Evolutionary conservation across 2,329 filamentous ascomycete species (phyloP).

Genomic region (Pseudocercospora musae): DNA sequence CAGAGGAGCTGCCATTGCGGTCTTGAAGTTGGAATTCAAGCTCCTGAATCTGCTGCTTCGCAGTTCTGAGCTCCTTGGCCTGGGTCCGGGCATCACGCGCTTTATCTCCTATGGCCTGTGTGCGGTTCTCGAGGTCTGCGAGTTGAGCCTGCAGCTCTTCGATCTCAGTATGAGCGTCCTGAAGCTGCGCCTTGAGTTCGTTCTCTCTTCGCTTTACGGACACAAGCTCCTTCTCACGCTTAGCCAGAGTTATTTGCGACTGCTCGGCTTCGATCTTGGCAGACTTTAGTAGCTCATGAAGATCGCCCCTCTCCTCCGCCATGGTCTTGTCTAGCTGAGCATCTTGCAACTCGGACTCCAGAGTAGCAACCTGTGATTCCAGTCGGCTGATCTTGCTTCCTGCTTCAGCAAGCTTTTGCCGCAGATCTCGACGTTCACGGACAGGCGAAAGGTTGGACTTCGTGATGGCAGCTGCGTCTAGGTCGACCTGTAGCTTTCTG

Average conservation of each 20-base stretch:
- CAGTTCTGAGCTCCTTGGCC: conserved; percentile 32
- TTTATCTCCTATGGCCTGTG: conserved; percentile 26
- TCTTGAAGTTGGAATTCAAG: conserved; percentile 48
- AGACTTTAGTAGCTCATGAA: conserved; percentile 60
- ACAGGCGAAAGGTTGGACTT: conserved; percentile 31
- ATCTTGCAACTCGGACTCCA: conserved; percentile 57
- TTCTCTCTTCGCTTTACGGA: conserved; percentile 55
- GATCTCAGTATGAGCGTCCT: conserved; percentile 48
- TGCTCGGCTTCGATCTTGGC: conserved; percentile 53
- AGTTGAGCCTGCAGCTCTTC: conserved; percentile 57
- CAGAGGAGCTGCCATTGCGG: conserved; percentile 36
- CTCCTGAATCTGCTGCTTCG: conserved; percentile 34
- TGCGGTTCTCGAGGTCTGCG: conserved; percentile 38
- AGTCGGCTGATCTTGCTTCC: conserved; percentile 40
- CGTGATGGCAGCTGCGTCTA: conserved; percentile 30
- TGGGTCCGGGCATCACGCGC: conserved; percentile 41
- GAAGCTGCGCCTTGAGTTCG: conserved; percentile 64
- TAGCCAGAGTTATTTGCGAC: conserved; percentile 68
- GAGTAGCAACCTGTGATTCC: conserved; percentile 54
- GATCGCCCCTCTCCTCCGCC: conserved; percentile 56
- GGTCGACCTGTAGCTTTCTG: conserved; percentile 36
- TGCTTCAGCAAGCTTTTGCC: conserved; percentile 35
- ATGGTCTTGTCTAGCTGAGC: conserved; percentile 51
- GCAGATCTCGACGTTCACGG: conserved; percentile 35
- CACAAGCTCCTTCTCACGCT: conserved; percentile 65